Conservation (phyloP, 805 yeast species). For the Clavispora santaluciae region DNA sequence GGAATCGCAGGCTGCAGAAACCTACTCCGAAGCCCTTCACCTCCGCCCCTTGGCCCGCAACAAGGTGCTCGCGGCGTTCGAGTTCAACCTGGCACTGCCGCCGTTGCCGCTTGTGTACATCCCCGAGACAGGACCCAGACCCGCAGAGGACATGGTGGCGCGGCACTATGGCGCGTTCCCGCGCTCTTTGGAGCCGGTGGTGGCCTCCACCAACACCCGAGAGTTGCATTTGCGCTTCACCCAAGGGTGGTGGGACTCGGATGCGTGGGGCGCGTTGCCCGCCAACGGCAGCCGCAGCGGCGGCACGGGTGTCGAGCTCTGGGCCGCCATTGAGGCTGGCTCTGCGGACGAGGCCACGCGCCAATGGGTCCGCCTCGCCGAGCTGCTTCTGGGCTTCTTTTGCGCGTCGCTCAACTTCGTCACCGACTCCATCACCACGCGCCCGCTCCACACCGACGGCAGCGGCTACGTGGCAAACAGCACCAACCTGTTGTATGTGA, state of each 20-base stretch:
- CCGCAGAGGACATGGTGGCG: not conserved
- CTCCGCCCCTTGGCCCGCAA: slow-evolving; percentile 73
- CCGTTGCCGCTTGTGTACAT: slow-evolving; percentile 21
- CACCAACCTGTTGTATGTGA: slow-evolving; percentile 43
- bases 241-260: slow-evolving; percentile 94
- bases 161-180: slow-evolving; percentile 72
- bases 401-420: slow-evolving; percentile 93
- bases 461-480: slow-evolving; percentile 17
- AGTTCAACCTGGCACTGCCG: slow-evolving; percentile 60
- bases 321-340: slow-evolving; percentile 76
- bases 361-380: slow-evolving; percentile 69
- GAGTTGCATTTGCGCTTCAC: slow-evolving; percentile 83
- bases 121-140: slow-evolving; percentile 3
- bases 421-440: slow-evolving; percentile 72
- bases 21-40: slow-evolving; percentile 55
- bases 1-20: not conserved
- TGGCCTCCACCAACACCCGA: slow-evolving; percentile 60
- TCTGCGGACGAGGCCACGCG: slow-evolving; percentile 48
- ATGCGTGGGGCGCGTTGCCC: slow-evolving; percentile 81
- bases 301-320: slow-evolving; percentile 92
- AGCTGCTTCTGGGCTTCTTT: slow-evolving; percentile 81
- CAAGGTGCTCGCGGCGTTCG: slow-evolving; percentile 63
- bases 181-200: slow-evolving; percentile 69
- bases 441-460: slow-evolving; percentile 44
- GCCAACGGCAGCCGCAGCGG: slow-evolving; percentile 68